These are phyloP conservation scores for Sporothrix schenckii DNA, from an alignment of 2,329 filamentous ascomycete species.

Conservation along the genomic window DNA sequence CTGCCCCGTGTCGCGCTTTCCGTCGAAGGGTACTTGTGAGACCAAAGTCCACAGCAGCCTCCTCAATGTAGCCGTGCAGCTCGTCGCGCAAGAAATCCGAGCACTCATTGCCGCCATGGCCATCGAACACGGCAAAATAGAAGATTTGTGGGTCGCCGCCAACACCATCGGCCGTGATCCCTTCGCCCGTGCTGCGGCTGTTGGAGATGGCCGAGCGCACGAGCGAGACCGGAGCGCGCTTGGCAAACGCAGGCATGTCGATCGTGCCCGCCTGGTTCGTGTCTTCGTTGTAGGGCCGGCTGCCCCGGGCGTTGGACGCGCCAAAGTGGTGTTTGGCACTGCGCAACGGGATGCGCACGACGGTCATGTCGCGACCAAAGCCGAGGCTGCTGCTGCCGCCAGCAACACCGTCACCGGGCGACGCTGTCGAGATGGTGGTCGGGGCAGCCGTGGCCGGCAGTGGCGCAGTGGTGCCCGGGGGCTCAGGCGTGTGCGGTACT, in stretches of 20 bases:
- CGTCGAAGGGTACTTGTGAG: slow-evolving; percentile 72
- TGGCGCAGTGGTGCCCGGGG: slow-evolving; percentile 54
- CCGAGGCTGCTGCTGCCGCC: slow-evolving; percentile 39
- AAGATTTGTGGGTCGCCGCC: slow-evolving; percentile 90
- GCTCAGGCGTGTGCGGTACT: slow-evolving; percentile 68
- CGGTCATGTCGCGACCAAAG: slow-evolving; percentile 73
- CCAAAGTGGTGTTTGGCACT: slow-evolving; percentile 97
- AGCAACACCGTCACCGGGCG: slow-evolving; percentile 57
- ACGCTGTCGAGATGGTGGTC: slow-evolving; percentile 39
- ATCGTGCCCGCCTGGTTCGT: slow-evolving; percentile 92
- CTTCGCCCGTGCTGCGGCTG: slow-evolving; percentile 58
- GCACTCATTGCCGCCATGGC: slow-evolving; percentile 88
- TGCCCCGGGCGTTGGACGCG: slow-evolving; percentile 74
- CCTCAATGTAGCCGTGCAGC: slow-evolving; percentile 86
- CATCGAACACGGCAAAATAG: slow-evolving; percentile 96
- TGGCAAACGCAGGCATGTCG: slow-evolving; percentile 88
- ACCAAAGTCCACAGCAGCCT: slow-evolving; percentile 74
- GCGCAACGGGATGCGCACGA: slow-evolving; percentile 90
- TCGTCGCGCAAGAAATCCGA: slow-evolving; percentile 82
- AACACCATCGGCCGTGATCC: slow-evolving; percentile 71
- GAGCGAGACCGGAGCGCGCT: slow-evolving; percentile 70
- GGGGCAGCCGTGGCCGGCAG: slow-evolving; percentile 50
- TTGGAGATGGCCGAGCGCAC: slow-evolving; percentile 51
- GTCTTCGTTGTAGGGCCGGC: slow-evolving; percentile 89
- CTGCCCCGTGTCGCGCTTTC: slow-evolving; percentile 39